Base-by-base conservation (phyloP, 2,329 filamentous ascomycete species). In the Penicillium sp. region DNA sequence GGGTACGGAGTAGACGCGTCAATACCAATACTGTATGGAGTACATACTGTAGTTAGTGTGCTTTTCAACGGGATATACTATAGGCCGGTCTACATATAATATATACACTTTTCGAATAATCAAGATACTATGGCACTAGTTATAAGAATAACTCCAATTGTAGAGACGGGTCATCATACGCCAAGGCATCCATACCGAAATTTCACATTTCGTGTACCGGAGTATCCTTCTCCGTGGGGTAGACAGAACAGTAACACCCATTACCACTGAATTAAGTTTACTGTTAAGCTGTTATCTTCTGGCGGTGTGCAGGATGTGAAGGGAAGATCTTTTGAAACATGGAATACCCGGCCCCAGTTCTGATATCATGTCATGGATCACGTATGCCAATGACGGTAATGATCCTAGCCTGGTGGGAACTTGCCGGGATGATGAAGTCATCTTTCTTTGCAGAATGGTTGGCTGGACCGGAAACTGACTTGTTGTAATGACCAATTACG, bases 341-440 rank as follows among this genome's bases (percentile, higher is more conserved):
- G 10, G 19, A 22, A 57, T 26, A n/a, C 37, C 48, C 38, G 46
- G 35, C 37, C 51, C 37, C 46, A 52, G 37, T 57, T 52, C 35
- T 57, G 45, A 57, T 52, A 52, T 57, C 45, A 51, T 57, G 35
- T 22, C 28, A 13, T n/a, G n/a, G 14, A 14, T 22, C 28, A 3
- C 25, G 25, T 42, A 28, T 25, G 33, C 54, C 54, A 52, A 51
- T 57, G 25, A 43, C 10, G 26, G 37, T 22, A 11, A 26, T 26
- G 46, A 26, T 35, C 45, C 48, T 25, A 16, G 54, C 45, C 48
- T 25, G 25, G 54, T 40, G 30, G 42, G 19, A 45, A 55, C 40
- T 26, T 37, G 28, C 55, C 46, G 14, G 30, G 54, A 48, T 19
- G 37, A 57, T 57, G 54, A 57, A 57, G 54, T 57, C 54, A 57